phyloP scores from a whole-genome alignment of 805 yeast genomes.

The Citeromyces nyonsensis region DNA sequence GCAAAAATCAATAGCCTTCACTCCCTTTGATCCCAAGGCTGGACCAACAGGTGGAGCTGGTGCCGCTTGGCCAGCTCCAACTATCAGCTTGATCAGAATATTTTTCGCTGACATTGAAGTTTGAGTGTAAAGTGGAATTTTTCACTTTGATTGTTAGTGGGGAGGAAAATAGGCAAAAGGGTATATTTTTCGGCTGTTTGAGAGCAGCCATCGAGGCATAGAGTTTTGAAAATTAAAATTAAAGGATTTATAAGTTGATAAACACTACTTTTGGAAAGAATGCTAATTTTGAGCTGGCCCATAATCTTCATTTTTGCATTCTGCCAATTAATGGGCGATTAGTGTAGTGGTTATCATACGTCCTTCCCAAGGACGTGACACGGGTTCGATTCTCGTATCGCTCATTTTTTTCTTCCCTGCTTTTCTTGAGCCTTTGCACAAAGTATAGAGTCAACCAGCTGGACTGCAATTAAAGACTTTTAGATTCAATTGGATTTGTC shows the following conservation, averaged over 20 bases:
- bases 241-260: too few relatives aligned
- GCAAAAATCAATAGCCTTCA: slow-evolving; percentile 95
- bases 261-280: too few relatives aligned
- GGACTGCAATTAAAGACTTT: too few relatives aligned
- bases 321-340: slow-evolving; percentile 37
- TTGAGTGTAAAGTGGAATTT: neutral
- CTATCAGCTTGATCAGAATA: slow-evolving; percentile 72
- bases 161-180: neutral
- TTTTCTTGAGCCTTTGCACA: too few relatives aligned
- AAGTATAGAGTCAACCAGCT: too few relatives aligned
- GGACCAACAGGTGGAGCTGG: slow-evolving; percentile 99
- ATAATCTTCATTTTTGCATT: too few relatives aligned
- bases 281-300: too few relatives aligned
- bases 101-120: slow-evolving; percentile 18
- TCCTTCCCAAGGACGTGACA: slow-evolving; percentile 92
- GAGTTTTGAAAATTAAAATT: neutral
- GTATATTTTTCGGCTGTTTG: neutral
- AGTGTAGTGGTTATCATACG: slow-evolving; percentile 87
- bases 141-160: neutral
- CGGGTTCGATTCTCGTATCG: slow-evolving; percentile 92
- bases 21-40: slow-evolving; percentile 96
- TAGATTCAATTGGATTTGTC: too few relatives aligned
- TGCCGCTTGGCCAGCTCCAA: slow-evolving; percentile 95
- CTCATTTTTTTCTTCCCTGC: slow-evolving; percentile 26
- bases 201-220: neutral